Percentiles rank a stretch among this genome's conserved stretches.
These are phyloP conservation scores for Blastobotrys raffinosifermentans DNA, from an alignment of 1,139 yeast genomes.

Conservation along the genomic window DNA sequence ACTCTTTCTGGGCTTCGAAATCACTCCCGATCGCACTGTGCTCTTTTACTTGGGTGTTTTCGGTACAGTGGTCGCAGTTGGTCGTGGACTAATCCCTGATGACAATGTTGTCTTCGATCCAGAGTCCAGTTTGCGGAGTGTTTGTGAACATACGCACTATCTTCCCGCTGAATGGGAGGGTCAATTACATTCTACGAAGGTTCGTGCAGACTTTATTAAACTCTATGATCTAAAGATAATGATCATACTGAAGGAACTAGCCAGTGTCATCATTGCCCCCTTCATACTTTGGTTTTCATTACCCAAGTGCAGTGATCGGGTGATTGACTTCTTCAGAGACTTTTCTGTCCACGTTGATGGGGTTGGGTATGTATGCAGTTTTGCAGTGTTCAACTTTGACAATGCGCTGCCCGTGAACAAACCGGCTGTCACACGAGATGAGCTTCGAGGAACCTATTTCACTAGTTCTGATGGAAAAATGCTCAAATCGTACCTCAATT, in stretches of 20 bases:
- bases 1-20: slow-evolving; percentile 81
- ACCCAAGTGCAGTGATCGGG: slow-evolving; percentile 63
- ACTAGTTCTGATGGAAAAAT: slow-evolving; percentile 73
- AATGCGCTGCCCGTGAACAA: slow-evolving; percentile 38
- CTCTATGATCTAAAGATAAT: slow-evolving; percentile 69
- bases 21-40: slow-evolving; percentile 73
- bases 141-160: slow-evolving; percentile 84
- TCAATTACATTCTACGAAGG: slow-evolving; percentile 68
- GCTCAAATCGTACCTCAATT: slow-evolving; percentile 85
- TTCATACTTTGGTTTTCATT: slow-evolving; percentile 79
- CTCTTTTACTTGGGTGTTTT: slow-evolving; percentile 81
- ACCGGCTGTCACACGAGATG: no score
- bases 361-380: slow-evolving; percentile 87
- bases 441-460: slow-evolving; percentile 31
- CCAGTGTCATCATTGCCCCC: slow-evolving; percentile 80
- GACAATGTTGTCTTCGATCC: slow-evolving; percentile 79
- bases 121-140: slow-evolving; percentile 70
- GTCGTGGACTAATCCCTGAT: slow-evolving; percentile 55
- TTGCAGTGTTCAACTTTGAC: slow-evolving; percentile 84
- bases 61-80: slow-evolving; percentile 76
- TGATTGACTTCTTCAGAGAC: slow-evolving; percentile 86
- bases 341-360: slow-evolving; percentile 90
- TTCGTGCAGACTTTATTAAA: slow-evolving; percentile 74
- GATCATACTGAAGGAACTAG: slow-evolving; percentile 68
- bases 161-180: slow-evolving; percentile 85